Base-by-base conservation (phyloP, 2,329 filamentous ascomycete genomes). In the Xylariaceae sp. region DNA sequence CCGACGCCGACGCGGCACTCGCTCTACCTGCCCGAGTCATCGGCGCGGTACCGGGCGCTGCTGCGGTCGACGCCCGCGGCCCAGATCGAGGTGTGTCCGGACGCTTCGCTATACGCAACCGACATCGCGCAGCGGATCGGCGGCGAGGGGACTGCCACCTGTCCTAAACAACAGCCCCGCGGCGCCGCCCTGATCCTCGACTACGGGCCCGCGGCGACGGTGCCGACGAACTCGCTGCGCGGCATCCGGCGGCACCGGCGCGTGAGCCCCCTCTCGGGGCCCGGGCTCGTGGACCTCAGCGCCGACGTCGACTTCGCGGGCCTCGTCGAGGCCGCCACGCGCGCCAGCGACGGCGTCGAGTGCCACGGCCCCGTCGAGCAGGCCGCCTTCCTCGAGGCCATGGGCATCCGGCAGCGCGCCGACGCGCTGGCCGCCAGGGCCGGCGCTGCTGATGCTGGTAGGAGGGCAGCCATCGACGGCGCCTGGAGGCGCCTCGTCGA, bases 101-200 rank as follows among this genome's bases (percentile, higher is more conserved):
- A 98, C 71, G 89, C 89, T 1, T 86, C 89, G 21, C 82, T 90
- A 40, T 95, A 93, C 73, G 85, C 88, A 1, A 80, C 87, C 44
- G 90, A 96, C 70, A 91, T 99, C 71, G 91, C 95, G 5, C 75
- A 82, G 12, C 87, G 91, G 52, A 96, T 99, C 67, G 93, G 93
- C 50, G 91, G 91, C 49, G 26, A 29, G 26, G 26, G 32, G 32
- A 7, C 14, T 10, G 6, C 79, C 5, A 4, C 23, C 23, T 9
- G 9, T 9, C 76, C 80, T 0, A 93, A 91, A 69, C 64, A 78
- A 0, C 71, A 70, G 0, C 86, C 93, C 1, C 88, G 87, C 0
- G 95, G 95, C 48, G 95, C 93, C 7, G 95, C 93, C 0, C 80
- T 99, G n/a, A 91, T 99, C 65, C 85, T 99, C 44, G 95, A 99